Evolutionary conservation across 176 grass and related monocot species (phyloP).

Genomic region (Calamus simplicifolius): DNA sequence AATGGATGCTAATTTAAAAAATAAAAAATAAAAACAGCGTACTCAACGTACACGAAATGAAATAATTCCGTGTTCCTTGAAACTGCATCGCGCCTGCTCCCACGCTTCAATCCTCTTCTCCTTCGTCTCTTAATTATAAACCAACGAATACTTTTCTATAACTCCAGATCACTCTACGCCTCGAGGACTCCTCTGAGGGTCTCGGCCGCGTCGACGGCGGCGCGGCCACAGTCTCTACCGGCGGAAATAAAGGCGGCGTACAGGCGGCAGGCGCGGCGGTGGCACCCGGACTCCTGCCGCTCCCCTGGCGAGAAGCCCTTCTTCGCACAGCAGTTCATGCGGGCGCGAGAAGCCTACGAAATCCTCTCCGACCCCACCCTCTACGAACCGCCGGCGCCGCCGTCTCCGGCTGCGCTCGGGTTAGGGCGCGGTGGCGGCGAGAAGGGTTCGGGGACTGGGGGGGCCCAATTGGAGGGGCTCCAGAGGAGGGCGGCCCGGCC

Average conservation of each 20-base stretch:
- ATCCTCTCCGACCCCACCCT: slow-evolving; percentile 63
- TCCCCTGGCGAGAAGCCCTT: slow-evolving; percentile 5
- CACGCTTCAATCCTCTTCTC: too few species aligned
- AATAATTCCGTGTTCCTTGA: too few species aligned
- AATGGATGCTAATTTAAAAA: too few species aligned
- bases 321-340: slow-evolving; percentile 57
- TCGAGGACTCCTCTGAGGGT: background rate
- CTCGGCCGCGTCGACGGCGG: background rate
- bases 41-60: too few species aligned
- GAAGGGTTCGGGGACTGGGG: slow-evolving; percentile 40
- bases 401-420: background rate
- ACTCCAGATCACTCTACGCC: too few species aligned
- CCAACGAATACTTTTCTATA: too few species aligned
- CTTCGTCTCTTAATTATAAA: too few species aligned
- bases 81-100: too few species aligned
- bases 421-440: background rate
- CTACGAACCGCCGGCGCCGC: slow-evolving; percentile 12
- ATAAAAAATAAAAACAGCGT: too few species aligned
- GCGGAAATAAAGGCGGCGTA: slow-evolving; percentile 84
- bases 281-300: slow-evolving; percentile 75
- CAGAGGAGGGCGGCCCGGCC: slow-evolving; percentile 20
- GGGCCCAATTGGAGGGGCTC: slow-evolving; percentile 45
- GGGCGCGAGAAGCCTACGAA: slow-evolving; percentile 71
- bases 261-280: slow-evolving; percentile 45
- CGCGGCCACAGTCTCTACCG: too few species aligned